Evolutionary conservation across 768 basidiomycete species (phyloP).

Genomic region (Crucibulum laeve): DNA sequence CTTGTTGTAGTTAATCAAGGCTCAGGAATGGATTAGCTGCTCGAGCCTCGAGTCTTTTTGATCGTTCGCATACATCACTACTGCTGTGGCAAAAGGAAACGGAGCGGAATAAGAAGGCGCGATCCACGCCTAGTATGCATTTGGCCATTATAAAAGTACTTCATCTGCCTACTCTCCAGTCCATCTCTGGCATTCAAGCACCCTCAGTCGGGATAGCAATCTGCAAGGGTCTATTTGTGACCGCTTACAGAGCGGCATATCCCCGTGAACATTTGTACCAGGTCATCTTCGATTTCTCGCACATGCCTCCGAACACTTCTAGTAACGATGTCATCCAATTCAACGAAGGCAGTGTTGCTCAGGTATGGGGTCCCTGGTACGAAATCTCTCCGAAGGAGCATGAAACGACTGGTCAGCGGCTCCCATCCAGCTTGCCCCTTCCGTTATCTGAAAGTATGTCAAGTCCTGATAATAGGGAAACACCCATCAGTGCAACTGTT

Average conservation of each 20-base stretch:
- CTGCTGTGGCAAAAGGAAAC: constrained; percentile 45
- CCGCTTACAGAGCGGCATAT: background rate
- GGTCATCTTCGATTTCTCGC: background rate
- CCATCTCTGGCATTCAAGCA: background rate
- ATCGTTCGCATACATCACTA: constrained; percentile 34
- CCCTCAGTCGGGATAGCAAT: background rate
- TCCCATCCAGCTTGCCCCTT: too few relatives aligned
- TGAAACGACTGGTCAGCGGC: too few relatives aligned
- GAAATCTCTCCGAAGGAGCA: constrained; percentile 22
- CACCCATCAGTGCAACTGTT: too few relatives aligned
- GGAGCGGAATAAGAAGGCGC: constrained; percentile 10
- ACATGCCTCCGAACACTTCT: constrained; percentile 13
- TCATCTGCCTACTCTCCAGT: background rate
- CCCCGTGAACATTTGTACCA: background rate
- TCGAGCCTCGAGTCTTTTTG: constrained; percentile 32
- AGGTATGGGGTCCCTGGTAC: constrained; percentile 46
- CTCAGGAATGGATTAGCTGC: constrained; percentile 19
- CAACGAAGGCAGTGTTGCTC: constrained; percentile 30
- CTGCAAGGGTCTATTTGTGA: background rate
- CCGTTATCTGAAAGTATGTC: too few relatives aligned
- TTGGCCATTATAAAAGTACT: background rate
- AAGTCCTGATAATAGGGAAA: too few relatives aligned
- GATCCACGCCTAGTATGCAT: background rate
- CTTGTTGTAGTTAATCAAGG: background rate
- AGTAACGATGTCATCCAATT: constrained; percentile 22